Evolutionary conservation across 1,284 basidiomycete genomes (phyloP), one percentile per base, ranked within the genome.

Genomic region (Ceratobasidium sp.): DNA sequence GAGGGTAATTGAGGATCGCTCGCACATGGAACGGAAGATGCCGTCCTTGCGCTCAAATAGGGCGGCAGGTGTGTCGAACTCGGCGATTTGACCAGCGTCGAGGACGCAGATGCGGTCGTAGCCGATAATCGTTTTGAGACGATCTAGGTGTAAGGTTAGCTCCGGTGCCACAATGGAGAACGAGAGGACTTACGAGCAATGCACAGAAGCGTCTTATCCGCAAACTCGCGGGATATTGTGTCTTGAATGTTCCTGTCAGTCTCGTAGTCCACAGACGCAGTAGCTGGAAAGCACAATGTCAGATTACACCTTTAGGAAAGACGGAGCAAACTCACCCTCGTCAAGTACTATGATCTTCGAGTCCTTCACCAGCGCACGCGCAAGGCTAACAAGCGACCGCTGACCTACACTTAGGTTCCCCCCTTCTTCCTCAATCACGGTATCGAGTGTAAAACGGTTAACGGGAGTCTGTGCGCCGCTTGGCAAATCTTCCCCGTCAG

Each of bases 171-270:
- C 6, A 52, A 18, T 8, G 1, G 27, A 16, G 35, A 50, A 12
- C n/a, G 4, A 14, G 46, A 52, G n/a, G 46, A 65, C 83, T 74
- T 78, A 85, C 84, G 73, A 85, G 93, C 93, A 78, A 95, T 94
- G 82, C 92, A 95, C 10, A 95, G 84, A 69, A 95, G 90, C 0
- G 95, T 96, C 71, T 92, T 90, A 82, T 93, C 90, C 62, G 86
- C 86, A 85, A 96, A 96, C 85, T 96, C 94, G 64, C 88, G 88
- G 2, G 93, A 88, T 80, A 97, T 96, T n/a, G 95, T 96, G 79
- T 91, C 88, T 83, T 96, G 94, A 79, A 96, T 95, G 80, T 92
- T 93, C 79, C 89, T 87, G 84, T 97, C 95, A 0, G 94, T 96
- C 84, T 93, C 92, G 79, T 91, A 94, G 83, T 94, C 93, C 33